These are phyloP conservation scores for Diaporthe velutina DNA, from an alignment of 2,329 filamentous ascomycete genomes.

Conservation along the genomic window DNA sequence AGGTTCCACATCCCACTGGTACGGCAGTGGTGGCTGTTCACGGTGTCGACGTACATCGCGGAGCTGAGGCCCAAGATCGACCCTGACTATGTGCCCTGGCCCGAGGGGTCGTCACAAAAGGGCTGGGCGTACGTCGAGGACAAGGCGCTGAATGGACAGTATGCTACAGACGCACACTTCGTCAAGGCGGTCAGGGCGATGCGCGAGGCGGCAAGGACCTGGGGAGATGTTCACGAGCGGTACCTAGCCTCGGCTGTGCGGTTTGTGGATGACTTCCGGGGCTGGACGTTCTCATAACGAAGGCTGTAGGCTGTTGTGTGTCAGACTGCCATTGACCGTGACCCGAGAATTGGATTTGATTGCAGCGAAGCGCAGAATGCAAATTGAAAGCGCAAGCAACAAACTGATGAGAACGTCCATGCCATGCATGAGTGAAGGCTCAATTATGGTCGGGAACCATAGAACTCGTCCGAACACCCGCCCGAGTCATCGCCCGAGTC, in stretches of 20 bases:
- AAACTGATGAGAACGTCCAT: neutral
- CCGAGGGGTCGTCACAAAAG: conserved; percentile 70
- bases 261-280: conserved; percentile 80
- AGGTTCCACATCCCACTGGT: conserved; percentile 81
- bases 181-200: conserved; percentile 85
- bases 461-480: neutral
- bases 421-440: neutral
- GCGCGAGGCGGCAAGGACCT: conserved; percentile 79
- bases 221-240: conserved; percentile 76
- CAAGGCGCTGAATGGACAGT: conserved; percentile 76
- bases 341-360: neutral
- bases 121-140: conserved; percentile 84
- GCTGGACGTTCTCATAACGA: conserved; percentile 68
- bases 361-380: neutral
- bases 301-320: neutral
- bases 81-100: conserved; percentile 68
- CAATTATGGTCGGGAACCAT: neutral
- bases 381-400: neutral
- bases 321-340: conserved; percentile 12
- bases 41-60: conserved; percentile 81
- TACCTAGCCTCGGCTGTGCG: conserved; percentile 78
- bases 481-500: neutral
- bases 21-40: conserved; percentile 90
- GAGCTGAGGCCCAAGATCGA: conserved; percentile 81
- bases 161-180: conserved; percentile 82